Evolutionary conservation across 371 early-diverging fungal genomes (phyloP).

Genomic region (Modicella reniformis): DNA sequence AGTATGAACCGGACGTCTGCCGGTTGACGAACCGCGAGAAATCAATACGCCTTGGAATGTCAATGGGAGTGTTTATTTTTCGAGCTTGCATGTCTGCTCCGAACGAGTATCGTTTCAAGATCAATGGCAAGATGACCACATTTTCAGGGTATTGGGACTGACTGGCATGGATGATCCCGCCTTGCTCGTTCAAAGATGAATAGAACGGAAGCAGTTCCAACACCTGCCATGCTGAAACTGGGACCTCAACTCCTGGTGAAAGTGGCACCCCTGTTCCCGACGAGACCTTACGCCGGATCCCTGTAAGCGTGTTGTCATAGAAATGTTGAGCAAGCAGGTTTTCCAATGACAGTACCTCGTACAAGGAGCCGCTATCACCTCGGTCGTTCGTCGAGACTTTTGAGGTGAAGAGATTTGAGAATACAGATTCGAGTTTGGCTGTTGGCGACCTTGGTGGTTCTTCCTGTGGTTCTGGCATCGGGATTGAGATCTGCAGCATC

Average conservation of each 20-base stretch:
- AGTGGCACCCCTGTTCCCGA: slow-evolving; percentile 50
- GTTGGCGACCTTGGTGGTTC: background rate
- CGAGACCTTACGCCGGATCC: slow-evolving; percentile 52
- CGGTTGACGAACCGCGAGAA: slow-evolving; percentile 63
- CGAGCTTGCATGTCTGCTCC: slow-evolving; percentile 47
- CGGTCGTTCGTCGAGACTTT: slow-evolving; percentile 4
- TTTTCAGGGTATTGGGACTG: slow-evolving; percentile 62
- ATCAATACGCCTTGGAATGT: slow-evolving; percentile 60
- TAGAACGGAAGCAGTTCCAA: slow-evolving; percentile 69
- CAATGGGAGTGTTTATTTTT: slow-evolving; percentile 57
- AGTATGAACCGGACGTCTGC: slow-evolving; percentile 2
- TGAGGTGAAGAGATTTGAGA: slow-evolving; percentile 32
- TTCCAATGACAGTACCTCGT: slow-evolving; percentile 52
- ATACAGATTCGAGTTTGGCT: slow-evolving; percentile 21
- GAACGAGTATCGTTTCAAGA: slow-evolving; percentile 65
- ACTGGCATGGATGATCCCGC: slow-evolving; percentile 57
- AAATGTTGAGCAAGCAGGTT: slow-evolving; percentile 53
- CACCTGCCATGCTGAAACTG: slow-evolving; percentile 69
- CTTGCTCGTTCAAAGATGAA: slow-evolving; percentile 66
- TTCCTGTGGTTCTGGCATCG: slow-evolving; percentile 28
- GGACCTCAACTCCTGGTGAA: slow-evolving; percentile 51
- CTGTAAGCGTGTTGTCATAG: slow-evolving; percentile 55
- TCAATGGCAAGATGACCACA: slow-evolving; percentile 63
- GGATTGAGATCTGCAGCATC: slow-evolving; percentile 61
- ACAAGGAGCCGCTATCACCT: background rate